Evolutionary conservation across 1,139 yeast genomes (phyloP).

Genomic region (Kurtzmaniella natalensis): DNA sequence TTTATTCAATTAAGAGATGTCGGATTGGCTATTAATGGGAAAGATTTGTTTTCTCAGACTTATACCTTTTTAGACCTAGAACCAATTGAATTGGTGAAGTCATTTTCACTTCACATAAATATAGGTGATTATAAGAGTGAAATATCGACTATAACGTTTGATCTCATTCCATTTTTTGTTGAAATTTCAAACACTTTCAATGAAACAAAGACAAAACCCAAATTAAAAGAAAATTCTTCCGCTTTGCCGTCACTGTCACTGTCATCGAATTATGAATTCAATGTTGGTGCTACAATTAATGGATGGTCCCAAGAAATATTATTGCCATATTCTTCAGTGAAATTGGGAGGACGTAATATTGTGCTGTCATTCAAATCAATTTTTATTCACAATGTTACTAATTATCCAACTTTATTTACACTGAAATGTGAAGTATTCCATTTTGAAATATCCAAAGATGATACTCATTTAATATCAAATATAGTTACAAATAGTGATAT

Average conservation of each 20-base stretch:
- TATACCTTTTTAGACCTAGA: constrained; percentile 10
- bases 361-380: constrained; percentile 7
- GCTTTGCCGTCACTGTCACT: no score
- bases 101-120: constrained; percentile 16
- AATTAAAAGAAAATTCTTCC: no score
- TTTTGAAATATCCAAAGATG: constrained; percentile 9
- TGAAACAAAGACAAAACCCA: no score
- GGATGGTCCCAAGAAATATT: constrained; percentile 10
- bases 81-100: constrained; percentile 9
- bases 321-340: constrained; percentile 10
- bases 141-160: constrained; percentile 17
- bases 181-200: background rate
- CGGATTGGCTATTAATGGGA: constrained; percentile 8
- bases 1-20: constrained; percentile 10
- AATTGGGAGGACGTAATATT: constrained; percentile 2
- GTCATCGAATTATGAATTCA: background rate
- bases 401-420: constrained; percentile 9
- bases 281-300: constrained; percentile 6
- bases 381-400: constrained; percentile 7
- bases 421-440: constrained; percentile 9
- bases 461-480: constrained; percentile 7
- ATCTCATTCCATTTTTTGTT: constrained; percentile 6
- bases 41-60: background rate
- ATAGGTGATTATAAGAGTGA: constrained; percentile 21
- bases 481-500: constrained; percentile 9